Evolutionary conservation across 2,329 filamentous ascomycete species (phyloP).

Genomic region (Apiospora phragmitis): DNA sequence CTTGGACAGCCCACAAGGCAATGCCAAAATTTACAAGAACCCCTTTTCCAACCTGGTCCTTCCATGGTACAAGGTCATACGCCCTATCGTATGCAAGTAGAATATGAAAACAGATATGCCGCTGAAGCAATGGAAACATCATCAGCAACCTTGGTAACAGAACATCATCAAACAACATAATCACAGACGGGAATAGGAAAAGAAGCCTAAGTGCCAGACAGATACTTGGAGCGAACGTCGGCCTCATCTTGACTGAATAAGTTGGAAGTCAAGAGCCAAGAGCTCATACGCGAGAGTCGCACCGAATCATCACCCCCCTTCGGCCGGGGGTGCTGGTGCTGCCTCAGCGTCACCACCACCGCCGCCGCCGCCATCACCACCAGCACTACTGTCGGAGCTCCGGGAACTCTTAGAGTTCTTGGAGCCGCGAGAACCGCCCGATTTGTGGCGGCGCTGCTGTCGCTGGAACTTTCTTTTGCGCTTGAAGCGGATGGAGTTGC

Average conservation of each 20-base stretch:
- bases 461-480: slow-evolving; percentile 12
- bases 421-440: slow-evolving; percentile 19
- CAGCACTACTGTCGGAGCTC: neutral
- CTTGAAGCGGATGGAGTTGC: slow-evolving; percentile 22
- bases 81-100: neutral
- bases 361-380: neutral
- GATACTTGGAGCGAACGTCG: too few relatives aligned
- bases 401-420: slow-evolving; percentile 18
- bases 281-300: neutral
- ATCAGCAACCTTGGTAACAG: neutral
- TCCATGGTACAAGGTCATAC: neutral
- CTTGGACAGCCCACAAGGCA: neutral
- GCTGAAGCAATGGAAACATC: neutral
- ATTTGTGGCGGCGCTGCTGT: neutral
- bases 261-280: neutral
- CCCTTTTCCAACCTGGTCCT: neutral
- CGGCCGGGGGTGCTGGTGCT: neutral
- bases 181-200: neutral
- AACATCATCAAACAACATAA: neutral
- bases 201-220: neutral
- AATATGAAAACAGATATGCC: neutral
- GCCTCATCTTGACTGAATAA: neutral
- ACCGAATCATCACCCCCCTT: neutral
- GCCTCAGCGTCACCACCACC: slow-evolving; percentile 12
- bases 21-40: neutral